Evolutionary conservation across 2,329 filamentous ascomycete species (phyloP).

Genomic region (Arthroderma sp.): DNA sequence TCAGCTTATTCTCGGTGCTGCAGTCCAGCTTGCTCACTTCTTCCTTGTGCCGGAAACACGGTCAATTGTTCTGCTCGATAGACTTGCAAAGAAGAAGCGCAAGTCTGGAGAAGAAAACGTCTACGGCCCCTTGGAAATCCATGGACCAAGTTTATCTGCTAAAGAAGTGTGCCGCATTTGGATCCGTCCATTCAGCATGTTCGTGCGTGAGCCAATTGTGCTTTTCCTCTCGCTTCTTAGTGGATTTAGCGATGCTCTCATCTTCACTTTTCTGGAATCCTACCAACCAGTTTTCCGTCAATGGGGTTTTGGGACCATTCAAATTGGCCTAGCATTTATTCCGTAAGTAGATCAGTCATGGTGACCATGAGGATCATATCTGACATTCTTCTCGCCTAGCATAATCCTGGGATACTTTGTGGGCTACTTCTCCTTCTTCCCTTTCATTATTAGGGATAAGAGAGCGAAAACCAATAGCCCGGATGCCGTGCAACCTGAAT

Average conservation of each 20-base stretch:
- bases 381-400: slow-evolving; percentile 6
- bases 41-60: slow-evolving; percentile 43
- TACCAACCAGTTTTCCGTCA: slow-evolving; percentile 47
- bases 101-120: slow-evolving; percentile 45
- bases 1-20: slow-evolving; percentile 44
- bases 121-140: slow-evolving; percentile 60
- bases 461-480: slow-evolving; percentile 28
- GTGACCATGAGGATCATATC: background rate
- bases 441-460: slow-evolving; percentile 34
- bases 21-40: slow-evolving; percentile 40
- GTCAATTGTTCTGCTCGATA: slow-evolving; percentile 43
- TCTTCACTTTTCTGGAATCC: slow-evolving; percentile 54
- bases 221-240: slow-evolving; percentile 47
- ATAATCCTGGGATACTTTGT: slow-evolving; percentile 45
- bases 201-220: slow-evolving; percentile 52
- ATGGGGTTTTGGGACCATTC: slow-evolving; percentile 42
- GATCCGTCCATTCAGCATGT: slow-evolving; percentile 50
- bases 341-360: slow-evolving; percentile 24
- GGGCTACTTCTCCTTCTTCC: slow-evolving; percentile 43
- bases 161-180: slow-evolving; percentile 46
- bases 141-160: slow-evolving; percentile 40
- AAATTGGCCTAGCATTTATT: slow-evolving; percentile 40
- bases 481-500: slow-evolving; percentile 45
- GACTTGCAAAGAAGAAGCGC: slow-evolving; percentile 44
- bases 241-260: slow-evolving; percentile 51